Evolutionary conservation across 2,329 filamentous ascomycete genomes (phyloP), one percentile per base, ranked within the genome.

Genomic region (Trichoderma koningiopsis): DNA sequence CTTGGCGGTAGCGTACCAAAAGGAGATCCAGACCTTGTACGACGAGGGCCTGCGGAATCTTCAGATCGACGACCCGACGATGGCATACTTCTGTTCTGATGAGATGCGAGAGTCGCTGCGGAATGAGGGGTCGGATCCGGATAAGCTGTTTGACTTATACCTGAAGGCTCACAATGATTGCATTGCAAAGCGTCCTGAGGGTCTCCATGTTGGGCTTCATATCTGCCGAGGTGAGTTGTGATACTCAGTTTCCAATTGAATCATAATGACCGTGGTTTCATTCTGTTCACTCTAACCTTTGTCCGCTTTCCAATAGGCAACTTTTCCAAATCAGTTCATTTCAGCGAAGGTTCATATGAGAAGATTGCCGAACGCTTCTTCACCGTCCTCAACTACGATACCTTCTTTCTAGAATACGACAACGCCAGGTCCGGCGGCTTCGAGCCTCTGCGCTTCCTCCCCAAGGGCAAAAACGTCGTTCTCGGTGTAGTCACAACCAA

Each of bases 91-190:
- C 78, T 92, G 89, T 80, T 89, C 87, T 5, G 86, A 91, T 47
- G 87, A 88, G 71, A 91, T 91, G 87, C 80, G 89, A 19, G 80
- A 83, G 68, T 87, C 87, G 33, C 88, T 83, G 68, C 75, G 84
- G 80, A 82, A 85, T 68, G 84, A 84, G 27, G 90, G 91, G 72
- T 81, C 85, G 55, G 83, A 88, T 22, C 84, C 89, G 14, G 88
- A 91, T 47, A 86, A 87, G 71, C 85, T 92, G 72, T 85, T 93
- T 62, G 87, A 91, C 73, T 84, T 87, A 37, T 93, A 93, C 76
- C 87, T 93, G 78, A 86, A 87, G 77, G 87, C 91, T 73, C 92
- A 93, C 83, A 93, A 93, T 76, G 88, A 91, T 76, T 89, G 87
- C 76, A 85, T 92, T 73, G 80, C 83, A 33, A 83, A 84, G 71